These are phyloP conservation scores for Syzygium malaccense DNA, from an alignment of 441 rosid species.

Conservation along the genomic window DNA sequence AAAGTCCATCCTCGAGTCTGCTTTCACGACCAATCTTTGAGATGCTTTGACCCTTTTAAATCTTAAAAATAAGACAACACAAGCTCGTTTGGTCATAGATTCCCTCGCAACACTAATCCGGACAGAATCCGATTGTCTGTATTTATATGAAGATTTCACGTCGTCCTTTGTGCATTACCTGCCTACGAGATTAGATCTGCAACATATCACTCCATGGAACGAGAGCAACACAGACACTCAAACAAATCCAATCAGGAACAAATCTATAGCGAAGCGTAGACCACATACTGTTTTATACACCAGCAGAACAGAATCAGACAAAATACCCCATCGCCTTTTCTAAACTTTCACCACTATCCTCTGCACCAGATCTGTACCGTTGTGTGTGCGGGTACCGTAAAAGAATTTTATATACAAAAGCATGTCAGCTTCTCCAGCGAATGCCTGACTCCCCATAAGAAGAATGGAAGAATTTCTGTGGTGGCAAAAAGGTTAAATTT, in stretches of 20 bases:
- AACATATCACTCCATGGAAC: background rate
- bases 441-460: background rate
- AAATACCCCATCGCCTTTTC: background rate
- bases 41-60: background rate
- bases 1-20: background rate
- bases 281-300: background rate
- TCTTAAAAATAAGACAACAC: background rate
- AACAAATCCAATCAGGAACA: background rate
- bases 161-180: background rate
- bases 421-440: background rate
- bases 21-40: background rate
- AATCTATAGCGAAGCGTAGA: background rate
- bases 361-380: background rate
- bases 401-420: background rate
- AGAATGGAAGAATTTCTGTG: background rate
- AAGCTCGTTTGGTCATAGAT: background rate
- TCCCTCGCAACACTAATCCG: background rate
- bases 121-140: background rate
- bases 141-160: background rate
- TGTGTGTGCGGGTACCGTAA: background rate
- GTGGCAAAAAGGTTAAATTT: background rate
- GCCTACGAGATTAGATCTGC: background rate
- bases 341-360: background rate
- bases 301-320: background rate
- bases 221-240: background rate